phyloP scores from a whole-genome alignment of 2,329 filamentous ascomycete species.

The Phyllosticta citribraziliensis region DNA sequence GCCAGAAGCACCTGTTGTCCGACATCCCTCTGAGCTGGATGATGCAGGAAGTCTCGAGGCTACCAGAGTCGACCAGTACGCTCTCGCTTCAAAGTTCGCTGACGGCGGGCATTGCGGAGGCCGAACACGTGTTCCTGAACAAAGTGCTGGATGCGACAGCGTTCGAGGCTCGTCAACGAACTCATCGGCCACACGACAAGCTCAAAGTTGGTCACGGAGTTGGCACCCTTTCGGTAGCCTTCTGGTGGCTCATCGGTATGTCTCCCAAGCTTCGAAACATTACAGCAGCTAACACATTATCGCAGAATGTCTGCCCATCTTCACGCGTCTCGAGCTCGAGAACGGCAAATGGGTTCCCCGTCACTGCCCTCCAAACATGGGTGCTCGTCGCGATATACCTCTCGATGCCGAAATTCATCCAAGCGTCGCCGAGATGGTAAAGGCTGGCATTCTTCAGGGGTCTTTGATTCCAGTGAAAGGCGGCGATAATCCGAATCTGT shows the following conservation, averaged over 20 bases:
- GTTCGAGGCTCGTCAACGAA: neutral
- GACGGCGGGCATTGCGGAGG: neutral
- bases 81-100: neutral
- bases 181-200: slow-evolving; percentile 12
- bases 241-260: slow-evolving; percentile 11
- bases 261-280: neutral
- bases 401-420: slow-evolving; percentile 21
- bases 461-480: slow-evolving; percentile 4
- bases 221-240: neutral
- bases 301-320: slow-evolving; percentile 27
- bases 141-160: neutral
- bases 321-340: slow-evolving; percentile 28
- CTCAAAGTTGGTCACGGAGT: slow-evolving; percentile 10
- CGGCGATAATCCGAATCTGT: neutral
- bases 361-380: slow-evolving; percentile 27
- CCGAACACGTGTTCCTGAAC: slow-evolving; percentile 1
- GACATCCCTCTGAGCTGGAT: slow-evolving; percentile 40
- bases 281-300: slow-evolving; percentile 12
- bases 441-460: slow-evolving; percentile 8
- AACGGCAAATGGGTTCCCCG: slow-evolving; percentile 26
- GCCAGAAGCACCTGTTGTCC: slow-evolving; percentile 32
- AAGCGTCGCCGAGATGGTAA: slow-evolving; percentile 16
- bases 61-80: neutral
- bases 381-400: slow-evolving; percentile 25
- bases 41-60: slow-evolving; percentile 19